Conservation (phyloP, 148 eudicot species). For the Camellia japonica region DNA sequence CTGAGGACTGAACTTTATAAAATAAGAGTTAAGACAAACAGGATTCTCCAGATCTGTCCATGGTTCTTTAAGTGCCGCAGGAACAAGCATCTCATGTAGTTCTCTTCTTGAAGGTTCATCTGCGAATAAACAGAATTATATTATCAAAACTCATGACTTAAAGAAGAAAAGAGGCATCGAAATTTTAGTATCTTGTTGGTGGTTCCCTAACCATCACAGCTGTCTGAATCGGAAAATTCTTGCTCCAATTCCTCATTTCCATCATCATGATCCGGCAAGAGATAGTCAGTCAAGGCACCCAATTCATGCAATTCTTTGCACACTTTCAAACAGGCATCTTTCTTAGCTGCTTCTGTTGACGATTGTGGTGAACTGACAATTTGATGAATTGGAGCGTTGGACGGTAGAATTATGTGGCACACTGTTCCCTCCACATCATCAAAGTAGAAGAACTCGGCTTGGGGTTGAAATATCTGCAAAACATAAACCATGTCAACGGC, state of each 20-base stretch:
- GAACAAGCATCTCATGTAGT: slow-evolving; percentile 89
- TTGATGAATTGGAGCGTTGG: slow-evolving; percentile 81
- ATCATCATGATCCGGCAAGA: slow-evolving; percentile 77
- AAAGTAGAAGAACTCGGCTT: slow-evolving; percentile 57
- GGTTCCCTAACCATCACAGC: slow-evolving; percentile 52
- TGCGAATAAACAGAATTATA: slow-evolving; percentile 30
- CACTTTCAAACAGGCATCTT: slow-evolving; percentile 91
- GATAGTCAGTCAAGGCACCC: slow-evolving; percentile 82
- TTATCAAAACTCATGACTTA: slow-evolving; percentile 9
- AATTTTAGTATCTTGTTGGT: background rate
- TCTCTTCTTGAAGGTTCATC: slow-evolving; percentile 63
- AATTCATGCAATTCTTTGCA: slow-evolving; percentile 80
- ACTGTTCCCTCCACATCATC: slow-evolving; percentile 73
- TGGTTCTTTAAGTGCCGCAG: slow-evolving; percentile 60
- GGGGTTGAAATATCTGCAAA: slow-evolving; percentile 70
- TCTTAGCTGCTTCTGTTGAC: slow-evolving; percentile 74
- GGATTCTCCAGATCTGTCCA: slow-evolving; percentile 43
- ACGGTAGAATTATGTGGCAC: slow-evolving; percentile 76
- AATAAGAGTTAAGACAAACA: slow-evolving; percentile 61
- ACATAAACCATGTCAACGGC: background rate
- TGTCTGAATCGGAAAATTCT: slow-evolving; percentile 52
- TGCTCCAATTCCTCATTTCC: slow-evolving; percentile 39
- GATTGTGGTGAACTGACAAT: slow-evolving; percentile 61
- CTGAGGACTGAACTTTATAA: slow-evolving; percentile 57
- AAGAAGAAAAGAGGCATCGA: background rate